Evolutionary conservation across 306 rosid genomes (phyloP).

Genomic region (Lagenaria siceraria): DNA sequence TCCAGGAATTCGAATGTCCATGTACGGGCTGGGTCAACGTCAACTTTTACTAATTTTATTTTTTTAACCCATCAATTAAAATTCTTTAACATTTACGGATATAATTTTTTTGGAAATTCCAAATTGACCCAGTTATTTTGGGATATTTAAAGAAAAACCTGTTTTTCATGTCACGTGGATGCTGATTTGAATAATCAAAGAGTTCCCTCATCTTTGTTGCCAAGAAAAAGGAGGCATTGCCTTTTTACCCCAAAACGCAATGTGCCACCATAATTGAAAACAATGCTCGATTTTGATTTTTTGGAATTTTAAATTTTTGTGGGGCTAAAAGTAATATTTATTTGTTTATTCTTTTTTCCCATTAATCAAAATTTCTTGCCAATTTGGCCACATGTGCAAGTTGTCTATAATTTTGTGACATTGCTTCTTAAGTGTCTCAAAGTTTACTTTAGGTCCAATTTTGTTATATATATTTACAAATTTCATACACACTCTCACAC

Average conservation of each 20-base stretch:
- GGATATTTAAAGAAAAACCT: neutral
- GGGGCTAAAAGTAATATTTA: neutral
- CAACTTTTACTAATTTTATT: neutral
- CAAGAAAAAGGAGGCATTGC: neutral
- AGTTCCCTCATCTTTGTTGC: neutral
- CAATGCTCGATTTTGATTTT: neutral
- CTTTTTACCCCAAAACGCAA: neutral
- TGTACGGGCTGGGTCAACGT: neutral
- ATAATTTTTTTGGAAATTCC: neutral
- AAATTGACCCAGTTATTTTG: neutral
- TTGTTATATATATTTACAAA: neutral
- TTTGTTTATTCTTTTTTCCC: neutral
- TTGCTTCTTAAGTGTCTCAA: neutral
- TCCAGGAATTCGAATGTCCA: neutral
- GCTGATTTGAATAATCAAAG: neutral
- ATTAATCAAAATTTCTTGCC: neutral
- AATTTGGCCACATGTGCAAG: neutral
- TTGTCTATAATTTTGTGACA: neutral
- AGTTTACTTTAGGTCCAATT: neutral
- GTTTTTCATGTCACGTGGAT: neutral
- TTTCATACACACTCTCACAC: neutral
- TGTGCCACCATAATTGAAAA: neutral
- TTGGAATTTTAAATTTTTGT: neutral
- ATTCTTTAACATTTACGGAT: neutral
- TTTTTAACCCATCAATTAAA: neutral